Evolutionary conservation across 2,329 filamentous ascomycete genomes (phyloP), one percentile per base, ranked within the genome.

Genomic region (Cladosporium oxysporum): DNA sequence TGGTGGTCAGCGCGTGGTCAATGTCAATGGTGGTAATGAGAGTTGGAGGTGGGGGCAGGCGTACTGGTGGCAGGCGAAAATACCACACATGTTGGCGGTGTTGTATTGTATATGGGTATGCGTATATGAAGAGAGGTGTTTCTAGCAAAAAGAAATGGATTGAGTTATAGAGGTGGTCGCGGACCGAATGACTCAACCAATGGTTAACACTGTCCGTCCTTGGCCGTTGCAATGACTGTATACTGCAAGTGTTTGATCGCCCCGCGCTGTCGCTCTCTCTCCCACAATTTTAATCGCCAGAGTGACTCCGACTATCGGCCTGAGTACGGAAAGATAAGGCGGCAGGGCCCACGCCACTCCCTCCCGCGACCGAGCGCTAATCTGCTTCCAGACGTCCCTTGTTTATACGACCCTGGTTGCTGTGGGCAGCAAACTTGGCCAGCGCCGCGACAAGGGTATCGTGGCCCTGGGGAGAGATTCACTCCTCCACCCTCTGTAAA

Each of bases 11-110:
- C 58, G 49, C 44, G 11, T 21, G n/a, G 11, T 53, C 33, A 58
- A 26, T 58, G n/a, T 16, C 58, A 58, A 33, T 26, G 23, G n/a
- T 55, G 57, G 28, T 35, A 58, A n/a, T 58, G 18, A 26, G 31
- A 29, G 14, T 55, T 33, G 12, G 53, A 35, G 37, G 29, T 57
- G 31, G 35, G 52, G 44, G 50, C 44, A 28, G 28, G 35, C 77
- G 67, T 78, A 96, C 93, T 87, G 85, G 82, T 97, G 92, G 83
- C 93, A 97, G 75, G 92, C 93, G 81, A 97, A 97, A 77, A 97
- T 96, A 81, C 93, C 93, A 90, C 93, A 97, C 93, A 97, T 97
- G 75, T 79, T 90, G 84, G 77, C 68, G 65, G 62, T 55, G 37
- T 33, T 52, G 47, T 53, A 12, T 57, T 16, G 35, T 23, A 44